Conservation (phyloP, 2,329 filamentous ascomycete species). For the Graphilbum fragrans region DNA sequence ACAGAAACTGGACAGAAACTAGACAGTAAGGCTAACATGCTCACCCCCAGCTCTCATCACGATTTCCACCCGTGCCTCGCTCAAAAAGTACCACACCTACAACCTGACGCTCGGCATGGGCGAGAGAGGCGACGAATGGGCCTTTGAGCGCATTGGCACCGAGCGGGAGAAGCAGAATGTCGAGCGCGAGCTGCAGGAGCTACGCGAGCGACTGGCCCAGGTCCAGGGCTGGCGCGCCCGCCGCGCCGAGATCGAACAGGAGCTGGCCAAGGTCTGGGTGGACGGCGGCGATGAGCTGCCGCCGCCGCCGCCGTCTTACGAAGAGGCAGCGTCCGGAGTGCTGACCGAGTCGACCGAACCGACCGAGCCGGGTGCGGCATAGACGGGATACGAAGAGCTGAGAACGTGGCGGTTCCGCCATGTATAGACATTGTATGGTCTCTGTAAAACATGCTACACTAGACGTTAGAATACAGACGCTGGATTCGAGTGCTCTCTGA, state of each 20-base stretch:
- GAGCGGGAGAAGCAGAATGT: conserved; percentile 87
- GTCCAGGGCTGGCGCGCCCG: conserved; percentile 77
- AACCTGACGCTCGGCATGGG: conserved; percentile 78
- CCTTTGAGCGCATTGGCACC: conserved; percentile 87
- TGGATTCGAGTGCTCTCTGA: no score
- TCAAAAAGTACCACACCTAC: conserved; percentile 92
- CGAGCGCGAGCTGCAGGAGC: conserved; percentile 77
- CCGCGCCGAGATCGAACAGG: conserved; percentile 67
- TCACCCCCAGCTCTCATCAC: conserved; percentile 66
- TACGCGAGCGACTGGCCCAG: conserved; percentile 66
- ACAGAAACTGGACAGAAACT: no score
- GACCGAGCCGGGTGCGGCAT: no score
- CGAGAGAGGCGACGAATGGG: conserved; percentile 74
- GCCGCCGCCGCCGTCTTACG: conserved; percentile 35
- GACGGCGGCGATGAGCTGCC: conserved; percentile 35
- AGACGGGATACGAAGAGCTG: no score
- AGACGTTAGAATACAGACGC: neutral
- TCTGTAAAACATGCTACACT: neutral
- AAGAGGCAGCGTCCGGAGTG: conserved; percentile 9
- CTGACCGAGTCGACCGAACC: neutral
- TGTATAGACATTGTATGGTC: neutral
- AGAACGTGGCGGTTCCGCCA: no score
- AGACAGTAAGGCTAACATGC: no score
- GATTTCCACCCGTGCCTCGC: conserved; percentile 82
- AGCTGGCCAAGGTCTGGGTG: conserved; percentile 56